phyloP scores from a whole-genome alignment of 495 filamentous ascomycete species.

The Neurospora sp. region DNA sequence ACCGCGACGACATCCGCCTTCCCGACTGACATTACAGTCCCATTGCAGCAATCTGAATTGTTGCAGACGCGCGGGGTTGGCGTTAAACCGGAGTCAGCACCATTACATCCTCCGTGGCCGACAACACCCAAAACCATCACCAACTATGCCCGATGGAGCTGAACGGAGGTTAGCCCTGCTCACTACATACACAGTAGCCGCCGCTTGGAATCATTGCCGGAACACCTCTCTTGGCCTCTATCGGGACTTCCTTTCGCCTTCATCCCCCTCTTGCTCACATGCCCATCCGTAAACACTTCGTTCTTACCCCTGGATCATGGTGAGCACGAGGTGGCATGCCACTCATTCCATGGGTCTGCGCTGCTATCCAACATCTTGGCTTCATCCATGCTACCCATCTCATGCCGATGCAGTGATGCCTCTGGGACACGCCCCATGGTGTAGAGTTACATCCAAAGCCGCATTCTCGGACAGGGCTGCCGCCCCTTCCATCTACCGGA shows the following conservation, averaged over 20 bases:
- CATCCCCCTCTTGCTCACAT: neutral
- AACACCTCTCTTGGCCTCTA: no score
- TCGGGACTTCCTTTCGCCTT: neutral
- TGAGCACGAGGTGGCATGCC: neutral
- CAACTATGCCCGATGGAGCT: neutral
- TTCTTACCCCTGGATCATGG: neutral
- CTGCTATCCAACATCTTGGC: neutral
- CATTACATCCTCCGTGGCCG: neutral
- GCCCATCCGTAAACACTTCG: neutral
- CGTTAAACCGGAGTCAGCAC: neutral
- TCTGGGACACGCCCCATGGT: neutral
- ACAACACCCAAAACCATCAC: neutral
- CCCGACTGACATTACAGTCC: neutral
- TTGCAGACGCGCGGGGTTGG: neutral
- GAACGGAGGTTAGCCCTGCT: neutral
- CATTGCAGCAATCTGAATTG: neutral
- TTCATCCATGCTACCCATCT: neutral
- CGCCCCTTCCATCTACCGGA: constrained; percentile 15
- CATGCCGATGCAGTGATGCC: neutral
- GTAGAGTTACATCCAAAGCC: constrained; percentile 16
- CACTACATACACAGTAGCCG: no score
- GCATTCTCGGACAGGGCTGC: constrained; percentile 19
- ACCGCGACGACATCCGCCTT: neutral
- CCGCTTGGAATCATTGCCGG: no score
- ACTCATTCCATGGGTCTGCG: neutral